Evolutionary conservation across 139 green algal genomes (phyloP), one percentile per base, ranked within the genome.

Genomic region (Volvox reticuliferus): DNA sequence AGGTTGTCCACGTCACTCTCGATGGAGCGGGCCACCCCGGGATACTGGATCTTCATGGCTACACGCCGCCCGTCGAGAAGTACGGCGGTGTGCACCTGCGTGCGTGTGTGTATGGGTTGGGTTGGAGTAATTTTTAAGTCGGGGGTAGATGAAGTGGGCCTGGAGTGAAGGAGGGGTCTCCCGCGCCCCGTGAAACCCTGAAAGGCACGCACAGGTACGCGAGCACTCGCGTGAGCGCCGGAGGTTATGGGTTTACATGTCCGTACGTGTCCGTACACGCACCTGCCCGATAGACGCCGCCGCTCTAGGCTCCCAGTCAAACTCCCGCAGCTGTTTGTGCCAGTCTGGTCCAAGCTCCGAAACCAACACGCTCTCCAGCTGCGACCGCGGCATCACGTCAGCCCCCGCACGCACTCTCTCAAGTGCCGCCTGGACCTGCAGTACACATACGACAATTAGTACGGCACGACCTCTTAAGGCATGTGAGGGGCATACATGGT

Each of bases 1-100:
- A 99, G 92, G 93, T 99, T 99, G 95, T 99, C 96, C 76, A 99
- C 95, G 92, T 99, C 98, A 82, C 92, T 97, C 90, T 97, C 94
- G 32, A 99, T 99, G 91, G 93, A 97, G 35, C 95, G 91, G 0
- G 98, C 97, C 68, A 99, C 98, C 5, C 98, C 84, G 35, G 84
- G 84, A 67, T 89, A 89, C 84, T 89, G 84, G 35, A 89, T 81
- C 95, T 99, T 99, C 94, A 99, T 96, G 0, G 95, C 96, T 44
- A 97, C 96, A 1, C 83, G 78, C 13, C 94, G 91, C 21, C 97
- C 97, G 86, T 99, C 97, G 28, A 95, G 92, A 79, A 97, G 91
- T 44, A 88, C 87, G 9, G 93, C 97, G 24, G 82, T 65, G 89
- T 99, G 97, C 78, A 99, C 98, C 95, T 99, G 96, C 26, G 36